Percentiles rank a stretch among this genome's conserved stretches.
phyloP scores from a whole-genome alignment of 2,329 filamentous ascomycete genomes.

The Botrytis pseudocinerea region DNA sequence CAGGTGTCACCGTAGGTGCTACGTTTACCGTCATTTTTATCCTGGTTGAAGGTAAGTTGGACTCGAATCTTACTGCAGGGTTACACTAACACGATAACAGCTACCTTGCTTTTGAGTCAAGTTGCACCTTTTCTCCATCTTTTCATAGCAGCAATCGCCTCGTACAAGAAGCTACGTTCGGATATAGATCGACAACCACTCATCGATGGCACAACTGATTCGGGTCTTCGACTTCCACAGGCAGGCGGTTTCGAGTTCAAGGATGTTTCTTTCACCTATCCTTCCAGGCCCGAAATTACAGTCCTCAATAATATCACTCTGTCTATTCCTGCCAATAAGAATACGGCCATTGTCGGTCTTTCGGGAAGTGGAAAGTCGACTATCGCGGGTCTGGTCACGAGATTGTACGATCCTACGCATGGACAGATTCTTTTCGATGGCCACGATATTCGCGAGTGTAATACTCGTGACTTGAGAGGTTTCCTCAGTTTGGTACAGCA shows the following conservation, averaged over 20 bases:
- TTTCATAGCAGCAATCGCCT: slow-evolving; percentile 57
- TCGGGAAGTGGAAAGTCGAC: slow-evolving; percentile 61
- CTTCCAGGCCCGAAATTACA: slow-evolving; percentile 35
- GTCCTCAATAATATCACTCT: slow-evolving; percentile 41
- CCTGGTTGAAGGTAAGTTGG: slow-evolving; percentile 50
- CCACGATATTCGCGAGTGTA: slow-evolving; percentile 27
- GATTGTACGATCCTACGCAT: slow-evolving; percentile 57
- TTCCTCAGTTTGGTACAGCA: slow-evolving; percentile 54
- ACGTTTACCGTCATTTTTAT: slow-evolving; percentile 54
- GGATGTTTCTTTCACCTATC: slow-evolving; percentile 33
- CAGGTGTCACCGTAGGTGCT: slow-evolving; percentile 40
- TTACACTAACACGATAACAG: slow-evolving; percentile 25
- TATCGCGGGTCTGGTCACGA: slow-evolving; percentile 54
- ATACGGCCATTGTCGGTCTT: slow-evolving; percentile 58
- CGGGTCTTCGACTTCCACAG: slow-evolving; percentile 25
- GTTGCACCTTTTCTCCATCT: slow-evolving; percentile 64
- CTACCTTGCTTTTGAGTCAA: slow-evolving; percentile 58
- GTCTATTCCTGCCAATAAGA: slow-evolving; percentile 38
- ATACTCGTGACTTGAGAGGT: slow-evolving; percentile 44
- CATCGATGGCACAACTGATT: slow-evolving; percentile 30
- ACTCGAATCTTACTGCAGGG: too few relatives aligned
- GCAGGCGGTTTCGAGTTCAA: slow-evolving; percentile 16
- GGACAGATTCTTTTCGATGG: slow-evolving; percentile 31
- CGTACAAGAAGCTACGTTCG: slow-evolving; percentile 55
- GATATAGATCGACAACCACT: slow-evolving; percentile 30